Base-by-base conservation (phyloP, 768 basidiomycete species). In the Infundibulicybe gibba region DNA sequence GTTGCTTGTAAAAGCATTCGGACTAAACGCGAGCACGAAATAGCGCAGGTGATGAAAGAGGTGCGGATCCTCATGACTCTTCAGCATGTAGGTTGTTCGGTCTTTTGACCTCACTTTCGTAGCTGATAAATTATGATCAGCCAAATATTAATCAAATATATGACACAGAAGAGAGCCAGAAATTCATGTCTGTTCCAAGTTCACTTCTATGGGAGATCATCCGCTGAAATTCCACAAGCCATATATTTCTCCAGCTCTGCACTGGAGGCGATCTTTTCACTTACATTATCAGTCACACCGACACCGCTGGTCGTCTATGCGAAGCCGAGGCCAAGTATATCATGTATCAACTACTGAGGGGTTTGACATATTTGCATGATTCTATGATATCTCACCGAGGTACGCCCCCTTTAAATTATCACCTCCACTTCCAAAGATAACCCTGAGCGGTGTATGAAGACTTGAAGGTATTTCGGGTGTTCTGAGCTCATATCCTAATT, bases 231-330 rank as follows among this genome's bases (percentile, higher is more conserved):
- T 17, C 34, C 30, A 52, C 3, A 44, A 87, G 85, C 21, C 85
- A 90, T 61, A 87, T 92, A 37, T 90, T 92, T 64, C 80, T 92
- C 31, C 85, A 92, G 62, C 71, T 92, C 6, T 90, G 87, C 55
- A 90, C 89, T 0, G 89, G 90, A 9, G 90, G 89, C 17, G 90
- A 92, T 57, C 75, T 92, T n/a, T 91, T 91, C 62, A 87, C 87
- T 2, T 90, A 91, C 62, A 85, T 92, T 52, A 81, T 79, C 13
- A 81, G 74, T 46, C 75, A 81, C 49, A 66, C 75, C 14, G 75
- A 76, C 19, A 68, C 66, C 31, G 68, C 68, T 19, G 59, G 65
- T 47, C 77, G 71, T 46, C 70, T 92, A 14, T 81, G 80, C 51
- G 87, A 90, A 67, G 84, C 86, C 13, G 90, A 92, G 63, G 81